phyloP scores from a whole-genome alignment of 208 protist species.

The Wallacemonas sp. region DNA sequence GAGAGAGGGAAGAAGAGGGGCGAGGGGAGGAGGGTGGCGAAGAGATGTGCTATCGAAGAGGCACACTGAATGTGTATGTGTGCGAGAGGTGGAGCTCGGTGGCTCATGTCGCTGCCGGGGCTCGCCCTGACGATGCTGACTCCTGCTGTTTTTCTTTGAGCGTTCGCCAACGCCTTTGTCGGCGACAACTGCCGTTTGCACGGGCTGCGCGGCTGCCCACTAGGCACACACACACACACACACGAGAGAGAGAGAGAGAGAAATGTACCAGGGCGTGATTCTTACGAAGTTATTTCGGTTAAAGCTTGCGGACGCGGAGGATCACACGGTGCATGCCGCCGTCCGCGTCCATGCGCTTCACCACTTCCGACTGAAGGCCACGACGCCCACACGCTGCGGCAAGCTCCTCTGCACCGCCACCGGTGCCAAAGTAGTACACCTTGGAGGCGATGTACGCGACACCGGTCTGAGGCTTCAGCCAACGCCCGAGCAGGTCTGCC shows the following conservation, averaged over 20 bases:
- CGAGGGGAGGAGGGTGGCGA: no score
- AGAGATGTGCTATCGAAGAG: no score
- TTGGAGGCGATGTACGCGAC: slow-evolving; percentile 81
- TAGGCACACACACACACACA: background rate
- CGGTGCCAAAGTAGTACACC: slow-evolving; percentile 90
- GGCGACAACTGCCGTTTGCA: no score
- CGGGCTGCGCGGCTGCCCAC: no score
- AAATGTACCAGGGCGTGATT: no score
- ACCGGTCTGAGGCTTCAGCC: slow-evolving; percentile 36
- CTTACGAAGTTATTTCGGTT: background rate
- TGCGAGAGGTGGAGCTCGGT: no score
- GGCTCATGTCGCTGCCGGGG: no score
- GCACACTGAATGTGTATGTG: no score
- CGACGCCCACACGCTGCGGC: slow-evolving; percentile 17
- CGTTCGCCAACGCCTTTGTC: no score
- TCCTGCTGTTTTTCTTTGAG: no score
- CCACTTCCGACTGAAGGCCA: slow-evolving; percentile 37
- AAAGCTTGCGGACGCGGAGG: slow-evolving; percentile 31
- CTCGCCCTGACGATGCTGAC: no score
- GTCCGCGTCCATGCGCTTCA: slow-evolving; percentile 33
- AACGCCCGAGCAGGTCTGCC: slow-evolving; percentile 53
- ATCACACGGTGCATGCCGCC: slow-evolving; percentile 73
- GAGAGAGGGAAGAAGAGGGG: background rate
- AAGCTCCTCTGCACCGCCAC: slow-evolving; percentile 72
- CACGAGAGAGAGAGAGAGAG: background rate